Base-by-base conservation (phyloP, 768 basidiomycete species). In the Leccinellum rugosiceps region DNA sequence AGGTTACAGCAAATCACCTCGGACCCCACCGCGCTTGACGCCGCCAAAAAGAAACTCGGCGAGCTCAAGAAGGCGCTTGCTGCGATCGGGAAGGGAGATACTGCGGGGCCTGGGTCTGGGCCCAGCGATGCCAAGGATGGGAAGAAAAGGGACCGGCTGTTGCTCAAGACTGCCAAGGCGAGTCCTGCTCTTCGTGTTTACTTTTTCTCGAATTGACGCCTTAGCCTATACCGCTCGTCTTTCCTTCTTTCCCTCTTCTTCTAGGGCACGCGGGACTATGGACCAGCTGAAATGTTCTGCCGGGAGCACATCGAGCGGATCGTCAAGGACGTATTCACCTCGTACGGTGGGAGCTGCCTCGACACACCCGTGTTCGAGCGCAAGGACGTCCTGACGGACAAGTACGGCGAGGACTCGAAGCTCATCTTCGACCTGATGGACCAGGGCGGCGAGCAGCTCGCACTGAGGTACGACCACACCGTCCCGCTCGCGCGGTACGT, bases 291-390 rank as follows among this genome's bases (percentile, higher is more conserved):
- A 70, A 96, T 95, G 84, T 86, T 89, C 72, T 88, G 96, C 63
- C 87, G 96, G 48, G 88, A 90, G 62, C 85, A 90, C 75, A 88
- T 98, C 66, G 95, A 98, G 69, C 81, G 82, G 44, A 90, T 86
- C 54, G 88, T 99, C 66, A 90, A 91, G 69, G 85, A 88, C 2
- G 85, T 86, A 56, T 99, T 98, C 74, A 85, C 91, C 47, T 82
- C 85, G 6, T 96, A 88, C 67, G 97, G 97, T 13, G 97, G 88
- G 7, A 81, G 84, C 53, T 93, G 91, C 59, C 91, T 99, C 54
- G 97, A 99, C 74, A 99, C 97, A 3, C 97, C 97, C 53, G 95
- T 98, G 6, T 98, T 99, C 65, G 97, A 98, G 75, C 86, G 96
- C 59, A 95, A 95, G 72, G 97, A 99, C 69, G 87, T 99, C 56